These are phyloP conservation scores for Stachybotrys chartarum DNA, from an alignment of 2,329 filamentous ascomycete genomes.

Conservation along the genomic window DNA sequence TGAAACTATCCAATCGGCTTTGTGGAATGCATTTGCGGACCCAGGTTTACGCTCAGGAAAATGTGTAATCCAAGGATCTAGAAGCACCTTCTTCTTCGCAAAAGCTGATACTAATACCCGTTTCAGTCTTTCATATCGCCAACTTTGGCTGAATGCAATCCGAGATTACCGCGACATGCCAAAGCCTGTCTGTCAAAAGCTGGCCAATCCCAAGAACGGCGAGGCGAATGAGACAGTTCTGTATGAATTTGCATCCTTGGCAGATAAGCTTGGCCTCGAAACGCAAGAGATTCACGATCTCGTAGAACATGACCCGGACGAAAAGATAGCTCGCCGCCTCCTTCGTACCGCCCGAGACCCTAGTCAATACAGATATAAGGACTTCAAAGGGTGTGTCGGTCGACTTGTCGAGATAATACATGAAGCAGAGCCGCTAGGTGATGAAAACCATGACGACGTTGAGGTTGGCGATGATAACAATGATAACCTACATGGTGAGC, in stretches of 20 bases:
- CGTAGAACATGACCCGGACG: constrained; percentile 2
- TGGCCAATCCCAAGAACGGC: not conserved
- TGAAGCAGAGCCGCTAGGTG: not conserved
- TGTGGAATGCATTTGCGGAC: constrained; percentile 1
- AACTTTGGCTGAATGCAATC: constrained; percentile 7
- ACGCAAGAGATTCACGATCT: constrained; percentile 5
- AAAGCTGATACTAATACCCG: constrained; percentile 1
- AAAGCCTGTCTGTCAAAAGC: constrained; percentile 2
- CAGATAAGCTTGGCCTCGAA: constrained; percentile 4
- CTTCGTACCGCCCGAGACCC: constrained; percentile 3
- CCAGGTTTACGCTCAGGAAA: not conserved
- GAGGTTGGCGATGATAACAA: not conserved
- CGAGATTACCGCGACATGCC: constrained; percentile 5
- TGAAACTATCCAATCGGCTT: constrained; percentile 2
- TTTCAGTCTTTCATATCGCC: constrained; percentile 5
- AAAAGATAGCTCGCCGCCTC: constrained; percentile 1
- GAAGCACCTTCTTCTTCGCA: not conserved
- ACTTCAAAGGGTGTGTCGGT: constrained; percentile 1
- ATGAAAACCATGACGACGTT: not conserved
- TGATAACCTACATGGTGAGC: not conserved
- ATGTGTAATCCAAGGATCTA: constrained; percentile 5
- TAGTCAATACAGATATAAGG: constrained; percentile 1
- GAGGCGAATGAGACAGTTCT: constrained; percentile 5
- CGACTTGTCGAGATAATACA: not conserved
- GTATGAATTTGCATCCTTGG: constrained; percentile 5